Evolutionary conservation across 78 protist genomes (phyloP).

Genomic region (Chrysochromulina parva): DNA sequence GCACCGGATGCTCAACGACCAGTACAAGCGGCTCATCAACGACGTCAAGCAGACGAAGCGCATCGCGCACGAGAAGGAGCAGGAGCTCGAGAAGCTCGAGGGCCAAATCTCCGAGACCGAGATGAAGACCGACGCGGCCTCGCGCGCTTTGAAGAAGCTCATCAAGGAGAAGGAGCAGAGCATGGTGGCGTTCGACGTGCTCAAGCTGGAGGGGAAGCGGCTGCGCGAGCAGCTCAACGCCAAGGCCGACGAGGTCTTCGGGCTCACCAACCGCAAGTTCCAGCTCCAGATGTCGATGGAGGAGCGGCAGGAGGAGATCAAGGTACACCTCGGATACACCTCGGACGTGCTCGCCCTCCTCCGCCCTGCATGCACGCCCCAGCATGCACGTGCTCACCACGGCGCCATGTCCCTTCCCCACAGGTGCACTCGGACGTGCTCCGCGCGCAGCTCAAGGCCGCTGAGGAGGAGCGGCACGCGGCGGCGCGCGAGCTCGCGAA

Average conservation of each 20-base stretch:
- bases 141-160: background rate
- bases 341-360: too few relatives aligned
- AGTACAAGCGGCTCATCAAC: background rate
- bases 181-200: conserved; percentile 63
- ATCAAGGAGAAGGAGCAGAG: conserved; percentile 52
- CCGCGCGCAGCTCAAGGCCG: conserved; percentile 46
- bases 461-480: conserved; percentile 55
- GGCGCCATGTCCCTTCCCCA: too few relatives aligned
- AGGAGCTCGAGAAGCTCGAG: background rate
- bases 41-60: conserved; percentile 16
- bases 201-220: conserved; percentile 59
- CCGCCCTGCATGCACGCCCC: too few relatives aligned
- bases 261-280: conserved; percentile 65
- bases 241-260: conserved; percentile 49
- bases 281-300: conserved; percentile 66
- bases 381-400: too few relatives aligned
- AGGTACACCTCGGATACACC: too few relatives aligned
- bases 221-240: conserved; percentile 50
- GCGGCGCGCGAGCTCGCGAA: conserved; percentile 36
- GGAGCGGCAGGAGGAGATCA: conserved; percentile 62
- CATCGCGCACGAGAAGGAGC: background rate
- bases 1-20: background rate
- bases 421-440: conserved; percentile 56
- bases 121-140: background rate
- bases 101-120: background rate